These are phyloP conservation scores for Solanum pinnatisectum DNA, from an alignment of 257 asterid species.

Conservation along the genomic window DNA sequence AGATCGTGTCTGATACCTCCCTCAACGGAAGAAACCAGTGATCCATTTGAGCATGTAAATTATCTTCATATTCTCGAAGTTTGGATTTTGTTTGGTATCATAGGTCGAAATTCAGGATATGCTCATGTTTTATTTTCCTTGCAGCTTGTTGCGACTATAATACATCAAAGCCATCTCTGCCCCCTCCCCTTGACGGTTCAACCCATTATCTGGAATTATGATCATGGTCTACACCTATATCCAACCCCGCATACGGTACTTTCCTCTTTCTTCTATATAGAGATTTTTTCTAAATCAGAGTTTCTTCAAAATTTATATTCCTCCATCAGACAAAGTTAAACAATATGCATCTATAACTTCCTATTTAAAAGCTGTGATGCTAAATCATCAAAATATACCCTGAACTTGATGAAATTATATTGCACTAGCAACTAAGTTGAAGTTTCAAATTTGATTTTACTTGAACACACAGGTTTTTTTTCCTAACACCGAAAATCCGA, in stretches of 20 bases:
- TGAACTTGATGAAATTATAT: background rate
- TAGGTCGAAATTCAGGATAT: background rate
- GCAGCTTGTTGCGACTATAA: constrained; percentile 93
- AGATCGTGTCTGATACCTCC: constrained; percentile 88
- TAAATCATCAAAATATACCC: background rate
- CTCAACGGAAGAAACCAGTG: constrained; percentile 78
- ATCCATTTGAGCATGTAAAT: constrained; percentile 91
- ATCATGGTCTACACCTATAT: constrained; percentile 87
- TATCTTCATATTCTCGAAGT: constrained; percentile 5
- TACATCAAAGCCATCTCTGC: constrained; percentile 96
- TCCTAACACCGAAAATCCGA: background rate
- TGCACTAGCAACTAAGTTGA: background rate
- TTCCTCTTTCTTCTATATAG: constrained; percentile 4
- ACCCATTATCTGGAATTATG: constrained; percentile 89
- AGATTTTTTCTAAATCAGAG: background rate
- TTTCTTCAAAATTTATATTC: background rate
- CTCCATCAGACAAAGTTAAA: background rate
- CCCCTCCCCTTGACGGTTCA: constrained; percentile 86
- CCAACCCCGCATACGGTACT: constrained; percentile 87
- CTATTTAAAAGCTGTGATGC: background rate
- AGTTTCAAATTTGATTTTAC: background rate
- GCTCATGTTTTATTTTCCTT: background rate
- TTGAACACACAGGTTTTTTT: background rate
- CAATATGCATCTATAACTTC: background rate
- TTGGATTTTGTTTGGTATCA: background rate